These are phyloP conservation scores for Brachypodium distachyon DNA, from an alignment of 202 grass and related monocot genomes.

Conservation along the genomic window DNA sequence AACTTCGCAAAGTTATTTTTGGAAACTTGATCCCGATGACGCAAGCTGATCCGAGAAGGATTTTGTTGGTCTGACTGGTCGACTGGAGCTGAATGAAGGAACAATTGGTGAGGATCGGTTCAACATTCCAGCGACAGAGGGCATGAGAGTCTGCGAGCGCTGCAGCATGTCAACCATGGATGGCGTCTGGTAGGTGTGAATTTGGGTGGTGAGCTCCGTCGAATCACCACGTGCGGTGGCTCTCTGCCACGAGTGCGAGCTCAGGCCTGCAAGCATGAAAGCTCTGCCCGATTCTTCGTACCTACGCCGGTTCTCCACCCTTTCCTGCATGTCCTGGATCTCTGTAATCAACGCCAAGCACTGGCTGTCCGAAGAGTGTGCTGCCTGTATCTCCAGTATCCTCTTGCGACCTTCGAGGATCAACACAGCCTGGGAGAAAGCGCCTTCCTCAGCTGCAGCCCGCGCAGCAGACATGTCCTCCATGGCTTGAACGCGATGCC, in stretches of 20 bases:
- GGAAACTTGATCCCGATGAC: background rate
- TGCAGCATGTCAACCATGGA: constrained; percentile 94
- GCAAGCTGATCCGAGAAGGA: constrained; percentile 18
- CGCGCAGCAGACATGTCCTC: constrained; percentile 65
- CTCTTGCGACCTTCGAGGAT: constrained; percentile 55
- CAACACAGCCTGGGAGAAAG: constrained; percentile 44
- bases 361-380: constrained; percentile 36
- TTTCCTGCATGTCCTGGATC: constrained; percentile 84
- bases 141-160: constrained; percentile 59
- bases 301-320: constrained; percentile 61
- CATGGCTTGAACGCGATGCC: constrained; percentile 55
- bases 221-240: constrained; percentile 84
- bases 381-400: constrained; percentile 37
- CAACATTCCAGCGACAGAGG: background rate
- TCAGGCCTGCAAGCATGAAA: constrained; percentile 69
- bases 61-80: constrained; percentile 3
- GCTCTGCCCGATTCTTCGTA: constrained; percentile 81
- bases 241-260: constrained; percentile 85
- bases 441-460: constrained; percentile 48
- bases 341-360: constrained; percentile 55
- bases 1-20: background rate
- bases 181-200: constrained; percentile 83
- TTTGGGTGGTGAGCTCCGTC: constrained; percentile 40
- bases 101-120: constrained; percentile 18
- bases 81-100: constrained; percentile 13